Percentiles rank a stretch among this genome's conserved stretches.
Evolutionary conservation across 805 yeast species (phyloP).

Genomic region (Candida nanaspora): DNA sequence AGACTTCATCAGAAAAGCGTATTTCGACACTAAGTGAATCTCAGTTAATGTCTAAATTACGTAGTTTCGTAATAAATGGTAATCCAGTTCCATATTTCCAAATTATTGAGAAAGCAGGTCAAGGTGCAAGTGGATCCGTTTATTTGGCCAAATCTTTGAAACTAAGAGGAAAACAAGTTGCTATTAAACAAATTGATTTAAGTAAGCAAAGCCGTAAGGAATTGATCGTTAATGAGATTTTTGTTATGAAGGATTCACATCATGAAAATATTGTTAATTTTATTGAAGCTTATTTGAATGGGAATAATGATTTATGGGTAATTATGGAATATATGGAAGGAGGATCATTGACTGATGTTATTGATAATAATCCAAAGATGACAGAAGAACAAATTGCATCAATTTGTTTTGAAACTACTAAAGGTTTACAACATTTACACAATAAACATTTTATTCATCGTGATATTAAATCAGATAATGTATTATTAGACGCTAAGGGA

Average conservation of each 20-base stretch:
- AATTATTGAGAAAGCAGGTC: constrained; percentile 83
- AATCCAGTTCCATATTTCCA: constrained; percentile 84
- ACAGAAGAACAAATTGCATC: constrained; percentile 87
- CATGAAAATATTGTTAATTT: constrained; percentile 94
- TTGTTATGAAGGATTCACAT: constrained; percentile 93
- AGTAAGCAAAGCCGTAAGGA: constrained; percentile 91
- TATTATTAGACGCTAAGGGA: constrained; percentile 72
- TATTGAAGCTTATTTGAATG: constrained; percentile 80
- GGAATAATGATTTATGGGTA: constrained; percentile 87
- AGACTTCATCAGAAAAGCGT: constrained; percentile 36
- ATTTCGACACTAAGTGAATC: constrained; percentile 71
- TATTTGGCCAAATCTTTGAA: constrained; percentile 68
- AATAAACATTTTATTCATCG: constrained; percentile 90
- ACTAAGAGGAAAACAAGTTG: constrained; percentile 57
- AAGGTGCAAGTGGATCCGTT: constrained; percentile 97
- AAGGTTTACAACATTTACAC: constrained; percentile 89
- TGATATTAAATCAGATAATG: constrained; percentile 95
- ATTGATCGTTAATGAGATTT: constrained; percentile 87
- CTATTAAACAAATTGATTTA: constrained; percentile 93
- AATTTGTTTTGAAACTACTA: constrained; percentile 82
- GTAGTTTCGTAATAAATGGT: constrained; percentile 70
- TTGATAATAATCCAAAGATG: constrained; percentile 76
- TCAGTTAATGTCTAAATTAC: constrained; percentile 74
- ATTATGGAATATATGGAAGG: constrained; percentile 99
- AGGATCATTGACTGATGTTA: constrained; percentile 92